phyloP scores from a whole-genome alignment of 306 rosid genomes.

The Mucuna pruriens region DNA sequence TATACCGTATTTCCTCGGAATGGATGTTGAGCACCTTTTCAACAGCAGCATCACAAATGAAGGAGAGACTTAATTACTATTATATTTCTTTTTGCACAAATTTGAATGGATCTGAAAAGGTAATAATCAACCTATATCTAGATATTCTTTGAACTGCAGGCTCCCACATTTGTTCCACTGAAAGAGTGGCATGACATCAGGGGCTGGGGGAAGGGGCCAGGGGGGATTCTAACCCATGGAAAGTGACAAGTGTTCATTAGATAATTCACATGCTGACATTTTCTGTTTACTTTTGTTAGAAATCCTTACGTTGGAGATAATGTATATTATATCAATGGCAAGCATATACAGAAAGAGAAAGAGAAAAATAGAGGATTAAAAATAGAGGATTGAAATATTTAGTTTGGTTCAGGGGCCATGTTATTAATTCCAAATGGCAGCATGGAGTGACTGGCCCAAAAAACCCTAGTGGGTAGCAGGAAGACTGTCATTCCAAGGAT shows the following conservation, averaged over 20 bases:
- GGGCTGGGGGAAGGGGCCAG: background rate
- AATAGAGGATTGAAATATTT: background rate
- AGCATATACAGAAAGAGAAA: conserved; percentile 11
- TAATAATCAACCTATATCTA: background rate
- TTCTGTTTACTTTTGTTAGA: background rate
- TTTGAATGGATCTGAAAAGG: conserved; percentile 5
- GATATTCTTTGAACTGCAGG: conserved; percentile 10
- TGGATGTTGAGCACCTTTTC: background rate
- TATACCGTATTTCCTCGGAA: background rate
- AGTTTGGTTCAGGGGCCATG: background rate
- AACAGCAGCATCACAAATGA: background rate
- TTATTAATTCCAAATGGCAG: background rate
- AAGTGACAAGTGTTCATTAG: conserved; percentile 6
- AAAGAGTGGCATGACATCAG: background rate
- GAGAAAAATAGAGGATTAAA: background rate
- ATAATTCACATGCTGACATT: background rate
- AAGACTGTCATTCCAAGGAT: background rate
- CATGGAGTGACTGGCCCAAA: background rate
- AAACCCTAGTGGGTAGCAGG: background rate
- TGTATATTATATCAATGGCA: background rate
- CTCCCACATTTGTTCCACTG: background rate
- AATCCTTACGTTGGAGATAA: conserved; percentile 5
- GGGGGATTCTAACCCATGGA: conserved; percentile 6
- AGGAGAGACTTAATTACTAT: background rate
- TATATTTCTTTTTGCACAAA: background rate